Conservation (phyloP, 257 asterid species). For the Solanum dulcamara region DNA sequence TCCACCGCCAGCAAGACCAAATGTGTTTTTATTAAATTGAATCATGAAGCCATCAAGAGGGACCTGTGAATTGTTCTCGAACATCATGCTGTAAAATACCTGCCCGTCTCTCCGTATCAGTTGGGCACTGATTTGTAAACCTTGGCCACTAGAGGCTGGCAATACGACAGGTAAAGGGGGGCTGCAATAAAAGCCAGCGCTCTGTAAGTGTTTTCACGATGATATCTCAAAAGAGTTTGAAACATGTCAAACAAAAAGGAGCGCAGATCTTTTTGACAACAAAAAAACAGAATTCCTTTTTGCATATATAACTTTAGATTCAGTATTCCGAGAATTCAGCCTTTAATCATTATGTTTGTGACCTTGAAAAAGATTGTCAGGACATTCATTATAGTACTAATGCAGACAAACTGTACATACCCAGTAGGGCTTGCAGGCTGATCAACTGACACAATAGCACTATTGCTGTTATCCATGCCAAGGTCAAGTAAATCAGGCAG, state of each 20-base stretch:
- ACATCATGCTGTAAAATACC: constrained; percentile 83
- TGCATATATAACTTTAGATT: background rate
- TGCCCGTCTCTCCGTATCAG: constrained; percentile 76
- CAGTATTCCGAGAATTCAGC: background rate
- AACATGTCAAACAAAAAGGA: background rate
- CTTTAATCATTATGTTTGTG: background rate
- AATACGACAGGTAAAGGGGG: constrained; percentile 73
- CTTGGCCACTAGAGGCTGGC: constrained; percentile 79
- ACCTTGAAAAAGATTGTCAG: background rate
- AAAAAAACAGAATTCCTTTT: background rate
- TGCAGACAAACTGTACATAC: constrained; percentile 25
- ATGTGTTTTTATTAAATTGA: constrained; percentile 95
- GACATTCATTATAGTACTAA: background rate
- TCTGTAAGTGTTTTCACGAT: background rate
- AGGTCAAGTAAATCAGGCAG: constrained; percentile 93
- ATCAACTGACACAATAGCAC: constrained; percentile 62
- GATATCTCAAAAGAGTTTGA: constrained; percentile 1
- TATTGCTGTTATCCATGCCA: constrained; percentile 65
- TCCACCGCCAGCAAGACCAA: constrained; percentile 89
- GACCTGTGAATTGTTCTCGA: constrained; percentile 69
- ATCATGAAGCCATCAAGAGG: constrained; percentile 97
- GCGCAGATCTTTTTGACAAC: background rate
- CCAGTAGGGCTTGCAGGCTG: constrained; percentile 46
- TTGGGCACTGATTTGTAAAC: constrained; percentile 94
- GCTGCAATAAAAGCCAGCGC: constrained; percentile 36